Conservation (phyloP, 2,329 filamentous ascomycete species). For the Scytalidium sp. region DNA sequence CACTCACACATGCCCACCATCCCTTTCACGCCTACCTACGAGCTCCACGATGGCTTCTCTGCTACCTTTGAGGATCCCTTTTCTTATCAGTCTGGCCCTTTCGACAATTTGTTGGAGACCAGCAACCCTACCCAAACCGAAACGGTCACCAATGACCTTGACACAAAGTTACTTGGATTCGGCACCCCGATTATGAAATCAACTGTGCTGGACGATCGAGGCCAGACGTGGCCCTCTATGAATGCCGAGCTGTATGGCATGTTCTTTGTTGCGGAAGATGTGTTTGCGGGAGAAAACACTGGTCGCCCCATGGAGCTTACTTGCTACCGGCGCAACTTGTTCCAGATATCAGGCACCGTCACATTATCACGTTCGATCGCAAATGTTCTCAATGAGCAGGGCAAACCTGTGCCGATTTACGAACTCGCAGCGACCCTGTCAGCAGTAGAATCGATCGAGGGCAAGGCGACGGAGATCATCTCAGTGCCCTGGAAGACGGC, state of each 20-base stretch:
- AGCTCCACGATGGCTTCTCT: conserved; percentile 56
- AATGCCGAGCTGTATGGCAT: conserved; percentile 79
- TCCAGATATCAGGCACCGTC: conserved; percentile 88
- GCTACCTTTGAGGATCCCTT: conserved; percentile 67
- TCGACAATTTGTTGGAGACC: conserved; percentile 35
- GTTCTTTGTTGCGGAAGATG: conserved; percentile 84
- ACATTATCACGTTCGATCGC: conserved; percentile 71
- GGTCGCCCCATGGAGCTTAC: conserved; percentile 76
- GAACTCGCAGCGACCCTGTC: conserved; percentile 80
- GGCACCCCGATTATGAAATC: conserved; percentile 59
- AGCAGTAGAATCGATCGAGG: conserved; percentile 88
- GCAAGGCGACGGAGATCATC: conserved; percentile 89
- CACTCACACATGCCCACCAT: conserved; percentile 33
- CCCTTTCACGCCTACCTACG: conserved; percentile 58
- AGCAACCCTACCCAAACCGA: conserved; percentile 15
- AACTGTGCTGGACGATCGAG: conserved; percentile 63
- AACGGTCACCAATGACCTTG: conserved; percentile 40
- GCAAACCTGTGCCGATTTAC: conserved; percentile 72
- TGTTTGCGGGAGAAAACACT: conserved; percentile 50
- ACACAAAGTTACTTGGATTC: conserved; percentile 74
- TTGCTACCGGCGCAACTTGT: conserved; percentile 91
- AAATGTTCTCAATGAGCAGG: conserved; percentile 73
- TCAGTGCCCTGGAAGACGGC: conserved; percentile 88
- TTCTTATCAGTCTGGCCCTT: conserved; percentile 45
- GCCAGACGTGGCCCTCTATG: conserved; percentile 63